Base-by-base conservation (phyloP, 2,329 filamentous ascomycete genomes). In the Sporothrix pallida region DNA sequence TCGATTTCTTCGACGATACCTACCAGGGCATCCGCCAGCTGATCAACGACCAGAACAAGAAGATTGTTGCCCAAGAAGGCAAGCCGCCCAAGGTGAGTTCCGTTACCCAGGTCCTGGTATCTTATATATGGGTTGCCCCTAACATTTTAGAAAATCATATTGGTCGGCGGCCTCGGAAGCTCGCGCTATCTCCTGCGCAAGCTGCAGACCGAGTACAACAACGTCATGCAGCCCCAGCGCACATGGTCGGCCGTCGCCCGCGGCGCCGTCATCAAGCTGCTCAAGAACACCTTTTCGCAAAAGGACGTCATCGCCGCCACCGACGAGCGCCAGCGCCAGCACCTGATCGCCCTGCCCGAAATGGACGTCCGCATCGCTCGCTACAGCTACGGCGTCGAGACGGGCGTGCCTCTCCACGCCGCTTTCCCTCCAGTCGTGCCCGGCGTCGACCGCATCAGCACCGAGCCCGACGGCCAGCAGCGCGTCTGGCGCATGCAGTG, bases 181-280 rank as follows among this genome's bases (percentile, higher is more conserved):
- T 86, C 82, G 20, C 80, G 79, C 26, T 86, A 86, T 76, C 79
- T 87, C 20, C 83, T 83, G 8, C 79, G 80, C 63, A 78, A 81
- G 60, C 78, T 81, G 0, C 78, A 86, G 8, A 76, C 79, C 9
- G 70, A 75, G 8, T 77, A 78, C 6, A 81, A 84, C 8, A 79
- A 83, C 42, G 82, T 88, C 42, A 78, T 88, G 70, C 85, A 86
- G 70, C 86, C 86, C 0, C 80, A 83, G 15, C 83, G 84, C 74
- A 83, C 84, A 2, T 88, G 86, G 86, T 81, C 82, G 0, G 84
- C 86, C 0, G 84, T 88, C 6, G 85, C 86, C 1, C 84, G 84
- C 48, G 87, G 87, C 7, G 86, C 87, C 15, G 84, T 85, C 5
- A 84, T 86, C 81, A 86, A 84, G 77, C 65, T 72, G 56, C 70